Base-by-base conservation (phyloP, 768 basidiomycete species). In the Russula emetica region DNA sequence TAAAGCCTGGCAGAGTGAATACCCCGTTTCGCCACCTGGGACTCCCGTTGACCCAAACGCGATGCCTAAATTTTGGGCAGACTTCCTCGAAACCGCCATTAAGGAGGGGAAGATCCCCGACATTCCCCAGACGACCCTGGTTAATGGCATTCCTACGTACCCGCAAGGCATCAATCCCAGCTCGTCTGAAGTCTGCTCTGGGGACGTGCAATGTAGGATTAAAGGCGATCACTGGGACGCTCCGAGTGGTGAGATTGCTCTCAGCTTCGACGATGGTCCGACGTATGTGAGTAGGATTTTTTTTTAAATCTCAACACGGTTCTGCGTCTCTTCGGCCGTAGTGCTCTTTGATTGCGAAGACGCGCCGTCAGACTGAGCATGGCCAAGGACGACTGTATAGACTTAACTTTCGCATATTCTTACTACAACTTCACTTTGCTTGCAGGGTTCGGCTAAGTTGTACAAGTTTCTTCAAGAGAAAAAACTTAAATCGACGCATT, bases 241-340 rank as follows among this genome's bases (percentile, higher is more conserved):
- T 0, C 93, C 94, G 0, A 73, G 80, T 34, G 88, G 90, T 9
- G 75, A 80, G 58, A 76, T 91, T 57, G 89, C 78, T 2, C 76
- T 84, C 60, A 79, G 83, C 54, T 93, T 93, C 71, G 92, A 94
- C 70, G 92, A 94, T 70, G 93, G 93, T 0, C 92, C 92, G 0
- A 76, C 80, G 18, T 75, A 78, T 1, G 80, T 82, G 66, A 34
- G 76, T 70, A 44, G n/a, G n/a, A 2, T 58, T 16, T 36, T 50
- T 26, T 45, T 36, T 50, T 26, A 42, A 61, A 20, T 32, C 26
- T 50, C 3, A 28, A 26, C 14, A 49, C 14, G 14, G 22, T 7
- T 20, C 20, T 32, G n/a, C 42, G 13, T 50, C 28, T 58, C 44
- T 2, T 32, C 18, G 44, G 14, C 10, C 18, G 53, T 20, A 40